Evolutionary conservation across 2,329 filamentous ascomycete genomes (phyloP).

Genomic region (Zopfia rhizophila): DNA sequence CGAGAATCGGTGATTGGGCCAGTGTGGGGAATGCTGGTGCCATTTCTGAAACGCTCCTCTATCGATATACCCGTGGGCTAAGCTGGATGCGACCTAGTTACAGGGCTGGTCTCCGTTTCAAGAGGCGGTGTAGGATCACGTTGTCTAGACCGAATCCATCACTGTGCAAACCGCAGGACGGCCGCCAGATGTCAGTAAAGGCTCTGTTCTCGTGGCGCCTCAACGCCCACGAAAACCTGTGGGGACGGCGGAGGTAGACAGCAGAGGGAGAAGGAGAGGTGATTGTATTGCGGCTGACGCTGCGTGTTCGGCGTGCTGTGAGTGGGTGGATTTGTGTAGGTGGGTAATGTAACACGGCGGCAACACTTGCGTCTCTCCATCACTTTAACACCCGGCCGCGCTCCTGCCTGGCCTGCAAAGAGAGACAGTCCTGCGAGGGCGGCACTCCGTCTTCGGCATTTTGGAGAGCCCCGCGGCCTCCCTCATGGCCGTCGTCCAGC

Average conservation of each 20-base stretch:
- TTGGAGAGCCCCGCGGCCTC: slow-evolving; percentile 1
- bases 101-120: slow-evolving; percentile 26
- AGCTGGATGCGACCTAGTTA: slow-evolving; percentile 25
- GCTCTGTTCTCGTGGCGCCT: background rate
- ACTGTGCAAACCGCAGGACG: slow-evolving; percentile 24
- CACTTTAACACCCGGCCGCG: slow-evolving; percentile 8
- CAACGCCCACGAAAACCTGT: slow-evolving; percentile 1
- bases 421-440: slow-evolving; percentile 1
- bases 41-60: slow-evolving; percentile 34
- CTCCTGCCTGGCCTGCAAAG: slow-evolving; percentile 7
- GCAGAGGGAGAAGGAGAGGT: background rate
- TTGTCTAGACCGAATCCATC: slow-evolving; percentile 22
- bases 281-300: background rate
- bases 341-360: slow-evolving; percentile 2
- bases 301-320: too few species aligned
- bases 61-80: slow-evolving; percentile 27
- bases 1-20: slow-evolving; percentile 29
- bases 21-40: slow-evolving; percentile 31
- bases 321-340: too few species aligned
- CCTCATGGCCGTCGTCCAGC: background rate
- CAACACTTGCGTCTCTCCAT: slow-evolving; percentile 10
- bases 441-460: slow-evolving; percentile 20
- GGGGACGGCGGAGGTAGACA: background rate
- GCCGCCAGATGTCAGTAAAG: slow-evolving; percentile 21
- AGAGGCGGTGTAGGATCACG: slow-evolving; percentile 38